Base-by-base conservation (phyloP, 2,329 filamentous ascomycete genomes). In the Hymenoscyphus infarciens region DNA sequence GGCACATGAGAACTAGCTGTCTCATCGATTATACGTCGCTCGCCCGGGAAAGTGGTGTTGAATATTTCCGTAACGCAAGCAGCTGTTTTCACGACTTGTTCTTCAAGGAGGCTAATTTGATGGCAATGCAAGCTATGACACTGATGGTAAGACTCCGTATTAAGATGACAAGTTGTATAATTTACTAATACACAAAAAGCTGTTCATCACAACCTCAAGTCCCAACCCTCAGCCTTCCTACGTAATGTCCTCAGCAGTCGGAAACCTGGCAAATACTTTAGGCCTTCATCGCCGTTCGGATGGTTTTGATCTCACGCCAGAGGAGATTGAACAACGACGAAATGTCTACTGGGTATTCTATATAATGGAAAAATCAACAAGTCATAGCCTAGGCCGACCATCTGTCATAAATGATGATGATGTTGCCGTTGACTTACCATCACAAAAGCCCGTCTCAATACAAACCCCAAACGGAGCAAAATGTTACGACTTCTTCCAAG, bases 321-420 rank as follows among this genome's bases (percentile, higher is more conserved):
- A 61, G 25, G 64, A 68, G 22, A 63, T 66, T 35, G 62, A 70
- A 58, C 63, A 68, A 49, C 60, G 69, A 56, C 60, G 65, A 16
- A 70, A 71, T 58, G 66, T 71, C 52, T 70, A 68, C 55, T 71
- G 69, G 69, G 61, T 71, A 8, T 62, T 66, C 54, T 65, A 65
- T 52, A 42, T 70, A 16, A 39, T 69, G 22, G 69, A 71, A 60
- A 69, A 67, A 59, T 42, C 52, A 4, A 61, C 65, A 33, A 66
- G 60, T 39, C 59, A 61, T 56, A 63, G 62, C 35, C 54, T 63
- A 22, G 69, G 69, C 33, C 64, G 68, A 29, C 69, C 69, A 16
- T 70, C 69, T n/a, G 55, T 65, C 19, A 68, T 71, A 42, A 65
- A 67, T 25, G 69, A 71, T 52, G 68, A 70, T 35, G 69, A 71